Evolutionary conservation across 768 basidiomycete genomes (phyloP), one percentile per base, ranked within the genome.

Genomic region (Neoboletus magnificus): DNA sequence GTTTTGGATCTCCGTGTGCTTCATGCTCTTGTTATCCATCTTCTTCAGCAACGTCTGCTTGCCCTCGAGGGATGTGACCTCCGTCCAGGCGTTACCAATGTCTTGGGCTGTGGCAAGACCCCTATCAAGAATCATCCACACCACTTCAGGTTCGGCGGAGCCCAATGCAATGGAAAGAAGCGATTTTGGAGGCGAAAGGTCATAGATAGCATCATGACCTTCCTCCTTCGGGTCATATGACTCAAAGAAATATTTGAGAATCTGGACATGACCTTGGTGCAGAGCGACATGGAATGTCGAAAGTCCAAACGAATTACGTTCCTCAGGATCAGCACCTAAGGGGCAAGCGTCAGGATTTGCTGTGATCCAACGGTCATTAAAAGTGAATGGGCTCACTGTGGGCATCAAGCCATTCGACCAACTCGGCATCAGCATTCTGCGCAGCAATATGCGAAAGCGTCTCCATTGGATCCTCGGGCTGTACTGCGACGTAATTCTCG

Each of bases 201-300:
- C 62, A 66, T 89, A 88, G 42, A 89, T 76, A 4, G 66, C 65
- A 25, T 68, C 61, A 35, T 74, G 71, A 59, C 87, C 87, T 39
- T 73, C 64, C 40, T 82, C 76, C 44, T 76, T 74, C 6, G 85
- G 83, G 39, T 82, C 74, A 64, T 86, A 82, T 27, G 72, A 71
- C 50, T 87, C 74, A 62, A 91, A 75, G 74, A 90, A 83, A 73
- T 84, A 76, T 40, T 77, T 71, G 55, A 86, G 68, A 56, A 89
- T 75, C 13, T 76, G 58, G 30, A 82, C 62, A 59, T 83, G 74
- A 12, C 85, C 83, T 54, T 64, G 64, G 63, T 76, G 72, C 10
- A 91, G 66, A 11, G 86, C 86, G 49, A 83, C 60, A 68, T 91
- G 88, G 72, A 89, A 84, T 2, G 85, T 79, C 4, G 87, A 87